phyloP scores from a whole-genome alignment of 1,284 basidiomycete genomes.

The Golubevia pallescens region DNA sequence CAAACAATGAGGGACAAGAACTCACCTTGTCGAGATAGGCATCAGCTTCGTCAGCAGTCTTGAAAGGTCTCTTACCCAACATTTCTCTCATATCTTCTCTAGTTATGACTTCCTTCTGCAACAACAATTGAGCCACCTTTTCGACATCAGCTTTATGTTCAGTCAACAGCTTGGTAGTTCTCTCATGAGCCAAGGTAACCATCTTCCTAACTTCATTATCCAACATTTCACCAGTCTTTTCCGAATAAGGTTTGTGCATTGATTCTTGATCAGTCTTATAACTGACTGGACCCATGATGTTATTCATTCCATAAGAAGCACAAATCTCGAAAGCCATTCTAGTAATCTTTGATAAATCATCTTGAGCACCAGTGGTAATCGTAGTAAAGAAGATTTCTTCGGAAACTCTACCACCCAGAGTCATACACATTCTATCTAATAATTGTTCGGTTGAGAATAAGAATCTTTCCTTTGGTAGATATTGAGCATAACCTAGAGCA shows the following conservation, averaged over 20 bases:
- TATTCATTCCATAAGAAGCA: slow-evolving; percentile 62
- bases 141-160: slow-evolving; percentile 51
- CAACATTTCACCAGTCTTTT: slow-evolving; percentile 58
- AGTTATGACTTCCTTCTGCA: slow-evolving; percentile 62
- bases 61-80: slow-evolving; percentile 55
- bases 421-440: slow-evolving; percentile 64
- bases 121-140: slow-evolving; percentile 56
- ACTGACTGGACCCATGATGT: slow-evolving; percentile 54
- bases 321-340: slow-evolving; percentile 62
- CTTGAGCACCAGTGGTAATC: slow-evolving; percentile 63
- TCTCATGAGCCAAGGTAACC: slow-evolving; percentile 47
- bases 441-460: slow-evolving; percentile 61
- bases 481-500: slow-evolving; percentile 62
- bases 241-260: slow-evolving; percentile 62
- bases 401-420: slow-evolving; percentile 58
- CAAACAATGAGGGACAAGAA: background rate
- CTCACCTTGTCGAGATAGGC: slow-evolving; percentile 52
- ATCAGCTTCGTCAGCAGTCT: slow-evolving; percentile 58
- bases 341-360: slow-evolving; percentile 62
- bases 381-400: slow-evolving; percentile 62
- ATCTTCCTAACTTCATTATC: slow-evolving; percentile 60
- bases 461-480: slow-evolving; percentile 61
- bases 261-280: slow-evolving; percentile 59
- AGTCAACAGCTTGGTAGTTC: slow-evolving; percentile 49
- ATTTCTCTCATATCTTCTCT: slow-evolving; percentile 60